Percentiles rank a stretch among this genome's conserved stretches.
Conservation (phyloP, 768 basidiomycete species). For the Erythrobasidium yunnanense region DNA sequence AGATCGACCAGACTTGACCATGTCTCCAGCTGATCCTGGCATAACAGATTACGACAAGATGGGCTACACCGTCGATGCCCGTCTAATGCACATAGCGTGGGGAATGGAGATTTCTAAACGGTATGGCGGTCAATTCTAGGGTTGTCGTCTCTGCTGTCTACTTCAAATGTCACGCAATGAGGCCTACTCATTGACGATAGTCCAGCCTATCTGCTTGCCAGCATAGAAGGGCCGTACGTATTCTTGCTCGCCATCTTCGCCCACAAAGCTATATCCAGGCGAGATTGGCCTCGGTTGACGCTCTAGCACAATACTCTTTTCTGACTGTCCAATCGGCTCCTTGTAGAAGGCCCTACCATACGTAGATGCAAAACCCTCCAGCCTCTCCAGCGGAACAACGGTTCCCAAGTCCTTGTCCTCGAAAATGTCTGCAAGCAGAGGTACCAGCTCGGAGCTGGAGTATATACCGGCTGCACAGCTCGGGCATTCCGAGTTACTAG, state of each 20-base stretch:
- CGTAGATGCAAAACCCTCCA: conserved; percentile 66
- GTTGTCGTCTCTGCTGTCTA: neutral
- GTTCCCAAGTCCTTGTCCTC: conserved; percentile 74
- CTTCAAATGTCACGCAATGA: neutral
- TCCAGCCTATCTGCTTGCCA: conserved; percentile 68
- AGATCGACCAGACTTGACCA: neutral
- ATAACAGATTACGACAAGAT: conserved; percentile 10
- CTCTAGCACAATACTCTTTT: conserved; percentile 36
- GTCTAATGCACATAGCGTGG: conserved; percentile 59
- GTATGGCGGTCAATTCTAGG: conserved; percentile 7
- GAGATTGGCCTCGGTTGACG: conserved; percentile 38
- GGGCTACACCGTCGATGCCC: conserved; percentile 33
- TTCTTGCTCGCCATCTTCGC: conserved; percentile 49
- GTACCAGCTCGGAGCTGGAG: conserved; percentile 82
- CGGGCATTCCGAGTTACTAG: conserved; percentile 50
- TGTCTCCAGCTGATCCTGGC: neutral
- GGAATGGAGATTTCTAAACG: conserved; percentile 28
- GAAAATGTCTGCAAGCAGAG: conserved; percentile 75
- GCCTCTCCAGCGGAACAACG: conserved; percentile 69
- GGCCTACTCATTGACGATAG: conserved; percentile 29
- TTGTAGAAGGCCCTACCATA: conserved; percentile 74
- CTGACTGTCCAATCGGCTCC: conserved; percentile 34
- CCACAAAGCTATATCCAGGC: conserved; percentile 30
- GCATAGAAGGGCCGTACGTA: conserved; percentile 76
- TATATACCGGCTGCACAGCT: conserved; percentile 93